Evolutionary conservation across 192 early-diverging fungal species (phyloP).

Genomic region (Coemansia javaensis): DNA sequence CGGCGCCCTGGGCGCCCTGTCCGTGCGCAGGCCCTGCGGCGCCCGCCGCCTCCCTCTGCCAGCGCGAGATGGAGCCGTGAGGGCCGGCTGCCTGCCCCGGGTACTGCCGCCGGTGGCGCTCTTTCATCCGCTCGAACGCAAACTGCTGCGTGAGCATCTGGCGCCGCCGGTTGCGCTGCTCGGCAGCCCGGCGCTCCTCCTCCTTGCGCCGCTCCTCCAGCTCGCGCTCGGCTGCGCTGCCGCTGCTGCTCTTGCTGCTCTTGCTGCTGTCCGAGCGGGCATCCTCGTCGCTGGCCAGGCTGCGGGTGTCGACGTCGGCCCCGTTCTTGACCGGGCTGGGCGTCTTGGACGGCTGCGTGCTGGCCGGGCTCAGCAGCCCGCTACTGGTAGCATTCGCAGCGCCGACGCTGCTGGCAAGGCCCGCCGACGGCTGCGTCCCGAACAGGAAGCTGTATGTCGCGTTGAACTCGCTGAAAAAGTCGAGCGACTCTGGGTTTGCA

Average conservation of each 20-base stretch:
- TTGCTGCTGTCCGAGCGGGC: background rate
- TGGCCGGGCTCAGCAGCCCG: constrained; percentile 33
- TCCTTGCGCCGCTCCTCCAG: constrained; percentile 41
- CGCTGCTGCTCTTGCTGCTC: background rate
- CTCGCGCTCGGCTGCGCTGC: background rate
- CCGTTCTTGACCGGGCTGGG: constrained; percentile 1
- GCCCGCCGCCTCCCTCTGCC: constrained; percentile 32
- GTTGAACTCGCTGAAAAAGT: constrained; percentile 41
- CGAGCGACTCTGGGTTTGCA: constrained; percentile 1
- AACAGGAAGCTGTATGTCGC: constrained; percentile 42
- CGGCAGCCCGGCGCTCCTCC: constrained; percentile 44
- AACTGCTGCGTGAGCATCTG: constrained; percentile 51
- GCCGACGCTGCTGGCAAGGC: background rate
- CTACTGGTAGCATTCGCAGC: background rate
- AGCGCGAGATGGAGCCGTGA: constrained; percentile 22
- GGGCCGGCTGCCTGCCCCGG: constrained; percentile 14
- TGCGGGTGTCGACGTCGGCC: constrained; percentile 21
- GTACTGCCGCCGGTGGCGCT: constrained; percentile 42
- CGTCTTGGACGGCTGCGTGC: constrained; percentile 9
- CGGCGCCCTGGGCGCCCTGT: background rate
- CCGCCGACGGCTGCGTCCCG: constrained; percentile 22
- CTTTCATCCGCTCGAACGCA: constrained; percentile 53
- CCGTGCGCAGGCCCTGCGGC: constrained; percentile 1
- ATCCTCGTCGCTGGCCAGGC: constrained; percentile 13
- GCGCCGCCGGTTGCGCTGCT: constrained; percentile 43